Conservation (phyloP, 2,329 filamentous ascomycete genomes). For the Stagonosporopsis rhizophila region DNA sequence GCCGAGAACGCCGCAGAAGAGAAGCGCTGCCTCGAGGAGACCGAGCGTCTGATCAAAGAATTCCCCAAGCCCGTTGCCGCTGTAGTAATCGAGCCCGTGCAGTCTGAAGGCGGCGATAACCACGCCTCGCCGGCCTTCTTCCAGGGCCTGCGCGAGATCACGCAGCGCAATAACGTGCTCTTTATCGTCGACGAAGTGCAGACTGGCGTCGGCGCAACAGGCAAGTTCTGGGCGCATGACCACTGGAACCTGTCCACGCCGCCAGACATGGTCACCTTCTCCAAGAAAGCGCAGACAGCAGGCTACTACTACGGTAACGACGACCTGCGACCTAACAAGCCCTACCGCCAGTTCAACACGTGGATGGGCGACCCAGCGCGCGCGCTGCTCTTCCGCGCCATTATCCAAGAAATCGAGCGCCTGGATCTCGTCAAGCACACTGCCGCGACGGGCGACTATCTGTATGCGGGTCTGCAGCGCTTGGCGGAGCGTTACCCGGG, state of each 20-base stretch:
- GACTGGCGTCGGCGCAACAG: constrained; percentile 89
- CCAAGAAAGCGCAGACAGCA: constrained; percentile 92
- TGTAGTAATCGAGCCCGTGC: constrained; percentile 86
- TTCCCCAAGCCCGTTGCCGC: constrained; percentile 83
- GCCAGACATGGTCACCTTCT: constrained; percentile 94
- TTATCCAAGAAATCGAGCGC: constrained; percentile 80
- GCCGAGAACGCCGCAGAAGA: constrained; percentile 85
- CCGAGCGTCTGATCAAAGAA: constrained; percentile 79
- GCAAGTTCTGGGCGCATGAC: constrained; percentile 96
- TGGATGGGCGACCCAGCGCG: constrained; percentile 95
- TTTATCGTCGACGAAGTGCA: constrained; percentile 95
- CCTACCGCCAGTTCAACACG: constrained; percentile 96
- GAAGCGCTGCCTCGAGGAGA: constrained; percentile 79
- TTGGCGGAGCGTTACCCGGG: constrained; percentile 75
- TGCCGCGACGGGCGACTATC: constrained; percentile 77
- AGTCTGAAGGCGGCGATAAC: constrained; percentile 94
- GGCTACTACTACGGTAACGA: constrained; percentile 90
- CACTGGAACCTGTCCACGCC: constrained; percentile 84
- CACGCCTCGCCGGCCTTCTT: constrained; percentile 90
- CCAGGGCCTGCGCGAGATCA: constrained; percentile 79
- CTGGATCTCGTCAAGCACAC: constrained; percentile 82
- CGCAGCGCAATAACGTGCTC: constrained; percentile 77
- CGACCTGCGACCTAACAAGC: constrained; percentile 84
- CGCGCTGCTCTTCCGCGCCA: constrained; percentile 83
- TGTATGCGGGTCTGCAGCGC: constrained; percentile 72